Percentiles rank a stretch among this genome's conserved stretches.
These are phyloP conservation scores for Pseudocohnilembus persalinus DNA, from an alignment of 169 alveolate species.

Conservation along the genomic window DNA sequence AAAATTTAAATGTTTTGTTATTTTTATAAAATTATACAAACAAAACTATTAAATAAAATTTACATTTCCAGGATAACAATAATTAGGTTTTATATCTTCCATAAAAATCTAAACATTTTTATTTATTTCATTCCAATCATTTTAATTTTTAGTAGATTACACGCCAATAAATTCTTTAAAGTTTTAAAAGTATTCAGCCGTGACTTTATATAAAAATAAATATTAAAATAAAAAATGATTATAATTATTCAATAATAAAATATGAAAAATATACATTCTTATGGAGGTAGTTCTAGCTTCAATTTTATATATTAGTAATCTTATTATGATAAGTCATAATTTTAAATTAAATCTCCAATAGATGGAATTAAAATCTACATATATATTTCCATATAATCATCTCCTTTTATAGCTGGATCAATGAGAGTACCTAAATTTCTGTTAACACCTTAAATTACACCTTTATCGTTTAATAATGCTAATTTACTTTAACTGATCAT, in stretches of 20 bases:
- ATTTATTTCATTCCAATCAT: neutral
- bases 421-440: neutral
- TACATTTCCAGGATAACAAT: neutral
- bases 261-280: no score
- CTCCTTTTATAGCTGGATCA: neutral
- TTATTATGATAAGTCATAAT: no score
- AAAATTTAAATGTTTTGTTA: neutral
- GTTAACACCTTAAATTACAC: neutral
- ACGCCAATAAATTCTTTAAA: no score
- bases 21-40: neutral
- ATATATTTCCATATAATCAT: no score
- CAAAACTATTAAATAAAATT: no score
- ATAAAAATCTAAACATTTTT: neutral
- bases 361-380: neutral
- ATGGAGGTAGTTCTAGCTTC: neutral
- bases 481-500: neutral
- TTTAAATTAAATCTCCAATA: neutral
- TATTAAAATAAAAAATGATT: no score
- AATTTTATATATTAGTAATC: neutral
- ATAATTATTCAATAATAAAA: no score
- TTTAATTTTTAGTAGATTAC: no score
- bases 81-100: neutral
- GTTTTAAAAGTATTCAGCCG: no score
- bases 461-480: neutral
- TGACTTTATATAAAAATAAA: no score